Evolutionary conservation across 2,329 filamentous ascomycete genomes (phyloP), one percentile per base, ranked within the genome.

Genomic region (Coniosporium tulheliwenetii): DNA sequence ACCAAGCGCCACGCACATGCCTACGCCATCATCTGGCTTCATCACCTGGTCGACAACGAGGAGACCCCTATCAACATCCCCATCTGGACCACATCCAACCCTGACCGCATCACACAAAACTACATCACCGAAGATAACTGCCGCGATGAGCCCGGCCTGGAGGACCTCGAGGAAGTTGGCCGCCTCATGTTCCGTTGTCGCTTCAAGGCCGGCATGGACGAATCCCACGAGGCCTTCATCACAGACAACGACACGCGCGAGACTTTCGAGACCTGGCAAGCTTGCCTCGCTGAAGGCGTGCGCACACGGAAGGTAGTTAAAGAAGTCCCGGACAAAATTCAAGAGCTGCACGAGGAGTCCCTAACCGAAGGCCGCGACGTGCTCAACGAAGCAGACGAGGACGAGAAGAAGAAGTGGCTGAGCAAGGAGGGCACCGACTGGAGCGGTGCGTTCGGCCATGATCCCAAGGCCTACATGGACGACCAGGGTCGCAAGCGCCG

Each of bases 231-330:
- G 48, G 70, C 69, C 1, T 95, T 94, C 50, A 79, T 94, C 15
- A 74, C 77, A 38, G 84, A 93, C 58, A 94, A 93, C 52, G 79
- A 93, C 55, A 80, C 81, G 1, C 79, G 89, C 30, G 91, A 96
- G 65, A 95, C 87, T 0, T 93, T 85, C 47, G 89, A 96, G 63
- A 83, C 81, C 0, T 96, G 87, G 85, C 86, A 95, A 59, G 84
- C 86, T 0, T 95, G 89, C 57, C 75, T 81, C 34, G 77, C 85
- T 0, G 87, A 96, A 58, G 89, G 89, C 10, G 84, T 94, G 0
- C 77, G 91, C 2, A 62, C 69, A 10, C 73, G 78, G 41, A 71
- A 76, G 26, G 85, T 95, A 1, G 65, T 72, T 8, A 71, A 77
- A 16, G 81, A 93, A 52, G 67, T 94, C 0, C 84, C 86, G 0